Evolutionary conservation across 2,329 filamentous ascomycete genomes (phyloP).

Genomic region (Colletotrichum sp.): DNA sequence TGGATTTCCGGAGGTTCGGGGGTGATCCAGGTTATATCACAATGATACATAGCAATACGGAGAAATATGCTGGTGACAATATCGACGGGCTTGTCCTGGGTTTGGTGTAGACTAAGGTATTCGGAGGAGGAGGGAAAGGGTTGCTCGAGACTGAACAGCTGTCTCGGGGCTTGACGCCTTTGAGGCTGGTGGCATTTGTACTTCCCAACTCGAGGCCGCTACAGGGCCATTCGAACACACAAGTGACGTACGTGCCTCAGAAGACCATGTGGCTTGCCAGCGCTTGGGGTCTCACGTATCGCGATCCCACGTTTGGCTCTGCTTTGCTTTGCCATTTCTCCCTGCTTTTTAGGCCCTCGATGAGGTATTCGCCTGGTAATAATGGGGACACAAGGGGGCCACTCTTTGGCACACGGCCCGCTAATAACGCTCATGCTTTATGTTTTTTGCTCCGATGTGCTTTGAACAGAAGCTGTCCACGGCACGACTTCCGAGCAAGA

Average conservation of each 20-base stretch:
- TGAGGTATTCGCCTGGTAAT: neutral
- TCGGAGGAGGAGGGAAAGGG: neutral
- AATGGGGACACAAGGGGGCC: neutral
- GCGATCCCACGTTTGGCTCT: conserved; percentile 8
- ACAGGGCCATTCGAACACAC: neutral
- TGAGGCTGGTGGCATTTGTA: conserved; percentile 21
- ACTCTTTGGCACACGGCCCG: neutral
- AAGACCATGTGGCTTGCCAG: conserved; percentile 6
- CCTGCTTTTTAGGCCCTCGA: neutral
- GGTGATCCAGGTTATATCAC: conserved; percentile 16
- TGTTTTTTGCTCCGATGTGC: neutral
- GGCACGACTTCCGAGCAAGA: neutral
- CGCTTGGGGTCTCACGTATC: conserved; percentile 4
- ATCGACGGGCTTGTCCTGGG: neutral
- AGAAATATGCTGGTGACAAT: neutral
- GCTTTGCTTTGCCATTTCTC: neutral
- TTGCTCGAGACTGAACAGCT: neutral
- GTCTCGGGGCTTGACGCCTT: conserved; percentile 23
- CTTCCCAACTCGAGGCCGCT: neutral
- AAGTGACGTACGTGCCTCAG: conserved; percentile 16
- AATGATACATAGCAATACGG: conserved; percentile 20
- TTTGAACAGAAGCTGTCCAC: conserved; percentile 6
- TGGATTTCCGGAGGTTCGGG: conserved; percentile 6
- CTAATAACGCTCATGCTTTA: neutral
- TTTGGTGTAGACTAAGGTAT: neutral